Evolutionary conservation across 2,329 filamentous ascomycete species (phyloP).

Genomic region (Emergomyces orientalis): DNA sequence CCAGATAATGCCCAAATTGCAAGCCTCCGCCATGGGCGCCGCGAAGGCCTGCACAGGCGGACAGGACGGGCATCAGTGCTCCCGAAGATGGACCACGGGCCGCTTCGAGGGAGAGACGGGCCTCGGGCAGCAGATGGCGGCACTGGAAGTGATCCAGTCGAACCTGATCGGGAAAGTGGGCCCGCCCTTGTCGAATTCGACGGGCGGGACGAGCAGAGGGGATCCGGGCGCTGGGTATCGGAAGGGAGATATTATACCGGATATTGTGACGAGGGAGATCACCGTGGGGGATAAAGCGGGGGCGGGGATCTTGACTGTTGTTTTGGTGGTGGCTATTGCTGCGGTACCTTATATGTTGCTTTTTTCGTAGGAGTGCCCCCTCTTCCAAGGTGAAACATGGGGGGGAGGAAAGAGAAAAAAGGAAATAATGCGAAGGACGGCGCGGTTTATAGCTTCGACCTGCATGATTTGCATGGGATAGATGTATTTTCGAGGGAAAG

Average conservation of each 20-base stretch:
- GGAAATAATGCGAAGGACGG: too few species aligned
- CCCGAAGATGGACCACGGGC: conserved; percentile 51
- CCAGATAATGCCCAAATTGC: conserved; percentile 50
- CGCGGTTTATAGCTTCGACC: too few species aligned
- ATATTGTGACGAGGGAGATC: conserved; percentile 19
- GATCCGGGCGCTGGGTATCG: conserved; percentile 28
- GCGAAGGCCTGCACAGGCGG: conserved; percentile 55
- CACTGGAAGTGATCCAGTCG: conserved; percentile 54
- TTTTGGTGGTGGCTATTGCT: conserved; percentile 23
- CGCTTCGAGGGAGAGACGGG: conserved; percentile 50
- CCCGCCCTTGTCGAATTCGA: conserved; percentile 43
- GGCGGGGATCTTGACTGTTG: conserved; percentile 31
- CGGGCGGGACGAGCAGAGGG: conserved; percentile 47
- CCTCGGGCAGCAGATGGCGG: conserved; percentile 62
- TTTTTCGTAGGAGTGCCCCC: too few species aligned
- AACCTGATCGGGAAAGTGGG: conserved; percentile 43
- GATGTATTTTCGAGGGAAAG: too few species aligned
- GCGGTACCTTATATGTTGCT: conserved; percentile 12
- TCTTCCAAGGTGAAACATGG: too few species aligned
- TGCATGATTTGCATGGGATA: too few species aligned
- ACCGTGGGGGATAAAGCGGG: conserved; percentile 31
- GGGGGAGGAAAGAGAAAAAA: too few species aligned
- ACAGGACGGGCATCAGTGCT: conserved; percentile 50
- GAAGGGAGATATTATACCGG: conserved; percentile 7
- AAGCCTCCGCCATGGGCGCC: conserved; percentile 50